These are phyloP conservation scores for Boletus reticulatus DNA, from an alignment of 768 basidiomycete genomes.

Conservation along the genomic window DNA sequence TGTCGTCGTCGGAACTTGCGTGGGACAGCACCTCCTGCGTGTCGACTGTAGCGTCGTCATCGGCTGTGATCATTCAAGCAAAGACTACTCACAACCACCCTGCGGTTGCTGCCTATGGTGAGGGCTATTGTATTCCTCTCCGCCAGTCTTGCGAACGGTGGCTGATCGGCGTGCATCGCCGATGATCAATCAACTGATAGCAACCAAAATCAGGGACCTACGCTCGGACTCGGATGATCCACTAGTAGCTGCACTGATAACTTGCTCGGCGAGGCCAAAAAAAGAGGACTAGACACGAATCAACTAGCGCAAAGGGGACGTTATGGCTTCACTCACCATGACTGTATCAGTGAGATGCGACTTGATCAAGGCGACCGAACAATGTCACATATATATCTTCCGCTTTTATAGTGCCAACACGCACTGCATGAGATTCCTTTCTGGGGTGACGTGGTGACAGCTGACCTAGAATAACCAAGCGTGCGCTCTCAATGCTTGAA, in stretches of 20 bases:
- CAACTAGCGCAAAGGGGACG: background rate
- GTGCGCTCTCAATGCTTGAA: background rate
- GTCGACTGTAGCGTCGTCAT: constrained; percentile 46
- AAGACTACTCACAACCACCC: constrained; percentile 24
- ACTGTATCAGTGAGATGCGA: constrained; percentile 5
- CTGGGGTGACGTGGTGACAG: constrained; percentile 19
- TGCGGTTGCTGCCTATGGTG: constrained; percentile 37
- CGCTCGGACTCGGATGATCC: constrained; percentile 4
- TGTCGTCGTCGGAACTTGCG: constrained; percentile 33
- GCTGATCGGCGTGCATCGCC: constrained; percentile 30
- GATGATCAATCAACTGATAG: constrained; percentile 10
- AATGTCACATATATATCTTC: background rate
- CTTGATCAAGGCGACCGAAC: constrained; percentile 8
- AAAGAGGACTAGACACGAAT: constrained; percentile 53
- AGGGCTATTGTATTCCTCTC: constrained; percentile 59
- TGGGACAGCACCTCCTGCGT: constrained; percentile 56
- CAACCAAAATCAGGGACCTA: constrained; percentile 2
- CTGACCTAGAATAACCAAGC: constrained; percentile 7
- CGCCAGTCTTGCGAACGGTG: constrained; percentile 55
- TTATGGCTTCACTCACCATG: constrained; percentile 22
- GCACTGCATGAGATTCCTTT: constrained; percentile 23
- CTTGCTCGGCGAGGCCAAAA: constrained; percentile 69
- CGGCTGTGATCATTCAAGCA: constrained; percentile 4
- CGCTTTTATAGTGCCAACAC: constrained; percentile 10
- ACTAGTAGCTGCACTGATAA: constrained; percentile 47